These are phyloP conservation scores for Neurospora hispaniola DNA, from an alignment of 495 filamentous ascomycete genomes.

Conservation along the genomic window DNA sequence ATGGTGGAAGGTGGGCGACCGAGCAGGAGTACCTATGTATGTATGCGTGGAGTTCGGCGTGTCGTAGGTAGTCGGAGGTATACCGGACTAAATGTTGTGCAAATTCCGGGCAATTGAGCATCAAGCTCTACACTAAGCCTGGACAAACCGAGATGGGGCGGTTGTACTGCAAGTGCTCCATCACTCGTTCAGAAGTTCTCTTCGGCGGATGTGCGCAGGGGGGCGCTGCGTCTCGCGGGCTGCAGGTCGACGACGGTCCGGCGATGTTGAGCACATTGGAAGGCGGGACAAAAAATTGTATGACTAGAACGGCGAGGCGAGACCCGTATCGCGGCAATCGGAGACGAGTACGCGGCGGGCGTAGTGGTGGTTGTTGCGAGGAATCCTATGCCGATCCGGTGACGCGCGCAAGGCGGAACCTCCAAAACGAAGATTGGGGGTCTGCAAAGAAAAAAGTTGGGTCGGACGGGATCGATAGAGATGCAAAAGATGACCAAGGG, in stretches of 20 bases:
- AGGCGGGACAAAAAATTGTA: slow-evolving; percentile 1
- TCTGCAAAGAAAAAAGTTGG: neutral
- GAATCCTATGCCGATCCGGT: neutral
- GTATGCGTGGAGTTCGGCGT: neutral
- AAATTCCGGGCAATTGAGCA: neutral
- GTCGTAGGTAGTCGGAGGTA: neutral
- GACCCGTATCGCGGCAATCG: neutral
- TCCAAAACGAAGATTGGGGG: neutral
- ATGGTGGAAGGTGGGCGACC: neutral
- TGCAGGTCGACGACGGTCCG: slow-evolving; percentile 9
- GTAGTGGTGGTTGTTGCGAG: neutral
- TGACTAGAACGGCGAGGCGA: neutral
- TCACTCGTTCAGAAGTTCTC: slow-evolving; percentile 13
- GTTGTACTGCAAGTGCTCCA: slow-evolving; percentile 20
- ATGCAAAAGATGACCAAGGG: neutral
- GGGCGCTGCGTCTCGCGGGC: slow-evolving; percentile 20
- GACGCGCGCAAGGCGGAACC: neutral
- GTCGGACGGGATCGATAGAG: neutral
- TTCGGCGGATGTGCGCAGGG: slow-evolving; percentile 12
- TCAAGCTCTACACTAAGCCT: neutral
- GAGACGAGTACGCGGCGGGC: neutral
- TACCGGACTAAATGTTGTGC: neutral
- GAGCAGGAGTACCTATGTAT: neutral
- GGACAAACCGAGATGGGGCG: neutral
- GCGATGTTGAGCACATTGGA: slow-evolving; percentile 21